Evolutionary conservation across 371 early-diverging fungal species (phyloP).

Genomic region (Vittaforma corneae): DNA sequence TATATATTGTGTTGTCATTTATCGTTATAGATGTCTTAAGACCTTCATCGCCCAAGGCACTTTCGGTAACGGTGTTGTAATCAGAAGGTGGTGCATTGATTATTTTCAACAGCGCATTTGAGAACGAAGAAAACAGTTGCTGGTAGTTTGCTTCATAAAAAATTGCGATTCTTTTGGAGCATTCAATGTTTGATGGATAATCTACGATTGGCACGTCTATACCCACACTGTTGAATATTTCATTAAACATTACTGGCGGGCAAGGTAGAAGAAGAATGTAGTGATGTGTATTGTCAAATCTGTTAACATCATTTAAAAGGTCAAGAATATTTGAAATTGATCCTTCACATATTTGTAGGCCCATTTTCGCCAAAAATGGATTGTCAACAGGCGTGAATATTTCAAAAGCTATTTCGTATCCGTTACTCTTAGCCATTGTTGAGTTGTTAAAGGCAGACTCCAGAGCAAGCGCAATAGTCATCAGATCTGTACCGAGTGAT

Average conservation of each 20-base stretch:
- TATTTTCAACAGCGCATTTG: slow-evolving; percentile 5
- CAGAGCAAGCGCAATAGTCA: not conserved
- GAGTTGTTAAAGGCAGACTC: not conserved
- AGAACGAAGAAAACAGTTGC: slow-evolving; percentile 2
- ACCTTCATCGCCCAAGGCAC: not conserved
- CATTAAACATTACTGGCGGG: not conserved
- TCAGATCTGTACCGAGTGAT: not conserved
- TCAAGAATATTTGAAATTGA: not conserved
- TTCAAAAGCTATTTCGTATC: not conserved
- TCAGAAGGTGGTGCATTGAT: not conserved
- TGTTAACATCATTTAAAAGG: slow-evolving; percentile 5
- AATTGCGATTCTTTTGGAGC: slow-evolving; percentile 10
- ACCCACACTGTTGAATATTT: not conserved
- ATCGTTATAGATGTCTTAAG: not conserved
- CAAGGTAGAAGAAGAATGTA: slow-evolving; percentile 20
- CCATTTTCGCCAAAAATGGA: not conserved
- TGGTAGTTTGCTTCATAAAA: not conserved
- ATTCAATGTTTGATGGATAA: slow-evolving; percentile 3
- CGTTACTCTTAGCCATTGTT: not conserved
- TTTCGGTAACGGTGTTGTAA: not conserved
- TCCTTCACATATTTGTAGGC: slow-evolving; percentile 2
- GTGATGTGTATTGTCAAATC: not conserved
- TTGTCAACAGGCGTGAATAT: not conserved
- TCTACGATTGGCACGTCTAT: not conserved
- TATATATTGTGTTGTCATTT: slow-evolving; percentile 6